Evolutionary conservation across 202 grass and related monocot species (phyloP).

Genomic region (Schoenoplectus triqueter): DNA sequence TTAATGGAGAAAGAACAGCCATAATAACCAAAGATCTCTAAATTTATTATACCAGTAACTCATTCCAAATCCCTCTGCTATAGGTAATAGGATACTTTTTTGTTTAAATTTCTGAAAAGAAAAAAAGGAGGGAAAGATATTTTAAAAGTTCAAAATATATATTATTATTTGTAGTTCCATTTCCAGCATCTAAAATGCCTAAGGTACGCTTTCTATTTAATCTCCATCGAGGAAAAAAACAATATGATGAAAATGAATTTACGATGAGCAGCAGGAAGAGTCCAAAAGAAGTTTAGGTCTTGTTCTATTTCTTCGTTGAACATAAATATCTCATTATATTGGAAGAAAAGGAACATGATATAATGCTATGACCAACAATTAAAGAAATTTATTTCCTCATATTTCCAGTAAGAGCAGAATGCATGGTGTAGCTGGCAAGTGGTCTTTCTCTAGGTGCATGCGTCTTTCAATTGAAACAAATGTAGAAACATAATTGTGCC

Average conservation of each 20-base stretch:
- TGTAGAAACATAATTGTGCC: conserved; percentile 16
- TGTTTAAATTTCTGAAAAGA: background rate
- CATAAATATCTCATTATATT: conserved; percentile 6
- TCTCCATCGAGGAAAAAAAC: background rate
- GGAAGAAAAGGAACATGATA: background rate
- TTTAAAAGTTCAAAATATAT: background rate
- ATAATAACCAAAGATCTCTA: background rate
- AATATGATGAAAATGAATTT: background rate
- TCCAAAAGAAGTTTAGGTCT: background rate
- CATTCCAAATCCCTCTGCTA: background rate
- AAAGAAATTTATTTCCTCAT: conserved; percentile 19
- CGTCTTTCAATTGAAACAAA: conserved; percentile 32
- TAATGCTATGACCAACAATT: background rate
- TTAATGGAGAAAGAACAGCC: background rate
- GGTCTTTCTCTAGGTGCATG: background rate
- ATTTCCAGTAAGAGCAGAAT: conserved; percentile 8
- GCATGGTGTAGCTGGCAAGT: background rate
- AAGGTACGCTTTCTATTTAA: background rate
- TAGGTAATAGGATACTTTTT: background rate
- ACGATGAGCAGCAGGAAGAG: background rate
- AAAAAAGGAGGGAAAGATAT: background rate
- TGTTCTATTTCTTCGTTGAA: background rate
- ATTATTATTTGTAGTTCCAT: background rate
- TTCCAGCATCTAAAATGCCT: background rate
- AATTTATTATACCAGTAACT: background rate